These are phyloP conservation scores for Saccharomyces jurei DNA, from an alignment of 805 yeast genomes.

Conservation along the genomic window DNA sequence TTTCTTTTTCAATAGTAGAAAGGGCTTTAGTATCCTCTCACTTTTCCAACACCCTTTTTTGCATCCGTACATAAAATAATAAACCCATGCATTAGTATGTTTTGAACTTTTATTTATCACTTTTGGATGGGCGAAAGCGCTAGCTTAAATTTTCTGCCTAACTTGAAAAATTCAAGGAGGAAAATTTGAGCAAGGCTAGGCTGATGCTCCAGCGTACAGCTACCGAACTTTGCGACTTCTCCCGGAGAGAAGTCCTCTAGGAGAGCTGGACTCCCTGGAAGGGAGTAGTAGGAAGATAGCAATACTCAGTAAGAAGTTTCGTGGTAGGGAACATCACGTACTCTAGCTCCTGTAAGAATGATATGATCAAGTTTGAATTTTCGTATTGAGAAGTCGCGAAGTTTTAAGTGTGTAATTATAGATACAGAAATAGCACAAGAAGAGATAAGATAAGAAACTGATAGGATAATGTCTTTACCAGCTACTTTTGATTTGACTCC, in stretches of 20 bases:
- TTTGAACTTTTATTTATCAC: too few species aligned
- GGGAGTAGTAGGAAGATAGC: background rate
- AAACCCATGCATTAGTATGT: too few species aligned
- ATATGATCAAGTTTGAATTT: background rate
- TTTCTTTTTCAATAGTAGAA: background rate
- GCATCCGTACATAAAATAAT: background rate
- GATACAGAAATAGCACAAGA: conserved; percentile 9
- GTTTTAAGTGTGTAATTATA: background rate
- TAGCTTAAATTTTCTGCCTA: background rate
- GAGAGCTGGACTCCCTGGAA: background rate
- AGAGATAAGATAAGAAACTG: conserved; percentile 2
- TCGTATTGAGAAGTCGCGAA: background rate
- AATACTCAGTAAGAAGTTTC: background rate
- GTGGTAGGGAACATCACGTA: background rate
- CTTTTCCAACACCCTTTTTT: background rate
- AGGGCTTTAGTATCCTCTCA: background rate
- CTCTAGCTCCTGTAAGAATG: background rate
- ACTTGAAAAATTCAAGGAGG: background rate
- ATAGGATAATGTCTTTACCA: conserved; percentile 55
- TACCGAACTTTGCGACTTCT: background rate
- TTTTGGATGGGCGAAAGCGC: background rate
- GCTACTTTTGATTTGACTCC: conserved; percentile 79
- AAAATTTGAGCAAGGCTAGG: background rate
- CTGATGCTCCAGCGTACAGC: background rate
- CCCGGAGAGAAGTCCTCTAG: background rate